These are phyloP conservation scores for Camelina neglecta DNA, from an alignment of 345 rosid genomes.

Conservation along the genomic window DNA sequence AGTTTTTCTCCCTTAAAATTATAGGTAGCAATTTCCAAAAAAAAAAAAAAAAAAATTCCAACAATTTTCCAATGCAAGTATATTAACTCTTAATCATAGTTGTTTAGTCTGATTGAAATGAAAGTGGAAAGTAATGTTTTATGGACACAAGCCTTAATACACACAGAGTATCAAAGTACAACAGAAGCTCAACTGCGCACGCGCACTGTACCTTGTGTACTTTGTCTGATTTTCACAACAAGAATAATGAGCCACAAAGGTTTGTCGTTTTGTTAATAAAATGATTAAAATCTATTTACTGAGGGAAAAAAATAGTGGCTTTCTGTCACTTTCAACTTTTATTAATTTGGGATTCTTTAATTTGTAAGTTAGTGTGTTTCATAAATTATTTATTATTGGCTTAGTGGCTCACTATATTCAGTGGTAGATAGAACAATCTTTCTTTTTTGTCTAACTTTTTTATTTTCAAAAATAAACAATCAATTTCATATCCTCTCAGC, in stretches of 20 bases:
- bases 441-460: too few relatives aligned
- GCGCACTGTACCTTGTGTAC: not conserved
- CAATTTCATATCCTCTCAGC: not conserved
- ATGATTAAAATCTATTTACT: too few relatives aligned
- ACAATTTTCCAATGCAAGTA: too few relatives aligned
- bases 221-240: not conserved
- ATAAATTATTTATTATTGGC: not conserved
- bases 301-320: not conserved
- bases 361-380: not conserved
- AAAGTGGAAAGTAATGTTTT: too few relatives aligned
- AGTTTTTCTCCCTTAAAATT: too few relatives aligned
- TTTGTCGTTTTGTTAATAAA: not conserved
- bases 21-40: too few relatives aligned
- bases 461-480: not conserved
- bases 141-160: not conserved
- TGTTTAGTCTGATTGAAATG: not conserved
- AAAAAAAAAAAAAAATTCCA: too few relatives aligned
- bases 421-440: not conserved
- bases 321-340: constrained; percentile 21
- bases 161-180: not conserved
- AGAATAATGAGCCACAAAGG: not conserved
- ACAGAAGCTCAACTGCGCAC: not conserved
- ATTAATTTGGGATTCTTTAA: not conserved
- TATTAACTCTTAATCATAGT: not conserved
- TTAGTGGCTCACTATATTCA: not conserved